Evolutionary conservation across 805 yeast genomes (phyloP), one percentile per base, ranked within the genome.

Genomic region (Starmera dryadoides): DNA sequence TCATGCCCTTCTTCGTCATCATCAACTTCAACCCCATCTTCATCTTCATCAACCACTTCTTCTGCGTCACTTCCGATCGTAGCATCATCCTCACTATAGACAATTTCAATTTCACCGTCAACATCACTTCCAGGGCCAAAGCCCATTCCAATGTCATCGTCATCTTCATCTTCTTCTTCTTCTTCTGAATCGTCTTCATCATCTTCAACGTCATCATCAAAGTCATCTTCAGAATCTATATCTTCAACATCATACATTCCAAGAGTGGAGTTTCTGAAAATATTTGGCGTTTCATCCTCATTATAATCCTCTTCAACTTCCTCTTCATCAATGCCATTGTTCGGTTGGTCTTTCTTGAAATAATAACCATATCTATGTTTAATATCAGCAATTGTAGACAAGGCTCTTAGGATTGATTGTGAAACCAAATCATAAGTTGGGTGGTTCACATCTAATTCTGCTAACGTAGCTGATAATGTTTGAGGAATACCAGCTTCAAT

Each of bases 221-320:
- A 76, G 8, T 73, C 80, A 11, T 75, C 82, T 26, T 79, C 83
- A 33, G 75, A 75, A 45, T 77, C 82, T 28, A 75, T 71, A 37
- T 81, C 93, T 26, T 73, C 85, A 30, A 85, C 80, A 50, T 91
- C 97, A 56, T 83, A 91, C 94, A 91, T 89, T 2, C 96, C 97
- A 31, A 91, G 67, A 0, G 97, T 86, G 0, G 97, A 89, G 55
- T 93, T 89, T 30, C 82, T 68, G 59, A 91, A 79, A 52, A 89
- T 66, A 56, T 89, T 89, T 0, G 95, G 88, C 0, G 88, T 76
- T 38, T 86, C 91, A 38, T 83, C 94, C 29, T 74, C 78, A 17
- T 65, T 64, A 32, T 65, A 85, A 17, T 62, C 71, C 17, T 62
- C 74, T 15, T 64, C 75, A 14, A 67, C 73, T 21, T 75, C 73